Evolutionary conservation across 2,329 filamentous ascomycete genomes (phyloP).

Genomic region (Penicillium sp.): DNA sequence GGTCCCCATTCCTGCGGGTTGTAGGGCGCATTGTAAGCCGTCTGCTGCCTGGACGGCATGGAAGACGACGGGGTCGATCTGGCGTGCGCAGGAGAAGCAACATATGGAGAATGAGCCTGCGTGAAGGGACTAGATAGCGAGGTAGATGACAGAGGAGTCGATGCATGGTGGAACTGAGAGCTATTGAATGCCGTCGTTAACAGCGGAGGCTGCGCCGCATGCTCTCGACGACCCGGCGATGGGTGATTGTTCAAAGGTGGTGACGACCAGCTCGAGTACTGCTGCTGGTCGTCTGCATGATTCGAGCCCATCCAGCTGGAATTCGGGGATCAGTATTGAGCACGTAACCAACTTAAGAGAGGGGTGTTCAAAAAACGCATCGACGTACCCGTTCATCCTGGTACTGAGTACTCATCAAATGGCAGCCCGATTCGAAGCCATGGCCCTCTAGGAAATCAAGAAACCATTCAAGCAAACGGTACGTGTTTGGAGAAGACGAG

Average conservation of each 20-base stretch:
- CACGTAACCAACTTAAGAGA: background rate
- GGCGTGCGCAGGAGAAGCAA: conserved; percentile 37
- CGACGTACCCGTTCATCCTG: conserved; percentile 41
- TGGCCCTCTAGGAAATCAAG: conserved; percentile 12
- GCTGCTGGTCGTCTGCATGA: conserved; percentile 34
- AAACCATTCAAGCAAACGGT: background rate
- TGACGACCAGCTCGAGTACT: conserved; percentile 33
- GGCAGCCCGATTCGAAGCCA: conserved; percentile 28
- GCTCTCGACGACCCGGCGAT: conserved; percentile 42
- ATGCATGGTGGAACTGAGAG: conserved; percentile 37
- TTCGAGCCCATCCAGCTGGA: conserved; percentile 34
- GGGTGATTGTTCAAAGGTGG: conserved; percentile 33
- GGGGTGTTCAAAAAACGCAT: conserved; percentile 8
- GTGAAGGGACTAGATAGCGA: conserved; percentile 47
- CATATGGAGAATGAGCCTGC: conserved; percentile 37
- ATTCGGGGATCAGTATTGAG: conserved; percentile 23
- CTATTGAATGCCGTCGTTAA: conserved; percentile 42
- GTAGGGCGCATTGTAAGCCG: conserved; percentile 45
- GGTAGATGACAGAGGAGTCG: conserved; percentile 44
- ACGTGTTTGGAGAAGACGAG: background rate
- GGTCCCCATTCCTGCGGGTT: conserved; percentile 52
- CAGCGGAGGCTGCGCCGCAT: conserved; percentile 43
- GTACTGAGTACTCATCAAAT: conserved; percentile 26
- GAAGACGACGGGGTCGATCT: conserved; percentile 39
- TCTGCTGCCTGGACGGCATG: conserved; percentile 42